phyloP scores from a whole-genome alignment of 768 basidiomycete species.

The Collybia sordida region DNA sequence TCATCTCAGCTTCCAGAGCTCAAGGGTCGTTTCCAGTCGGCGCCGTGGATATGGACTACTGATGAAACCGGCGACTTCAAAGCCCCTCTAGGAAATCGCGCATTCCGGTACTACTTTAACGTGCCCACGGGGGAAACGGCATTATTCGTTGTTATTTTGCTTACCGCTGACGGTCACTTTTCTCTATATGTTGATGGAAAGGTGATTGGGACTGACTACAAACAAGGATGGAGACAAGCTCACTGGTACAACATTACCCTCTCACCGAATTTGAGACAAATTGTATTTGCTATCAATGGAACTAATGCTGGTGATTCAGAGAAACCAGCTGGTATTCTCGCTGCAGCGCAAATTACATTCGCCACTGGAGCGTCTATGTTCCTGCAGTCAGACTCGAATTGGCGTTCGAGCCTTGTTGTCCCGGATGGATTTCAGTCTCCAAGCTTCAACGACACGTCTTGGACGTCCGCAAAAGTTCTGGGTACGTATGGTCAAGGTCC shows the following conservation, averaged over 20 bases:
- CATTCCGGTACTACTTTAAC: slow-evolving; percentile 19
- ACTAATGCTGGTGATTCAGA: slow-evolving; percentile 25
- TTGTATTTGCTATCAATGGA: slow-evolving; percentile 27
- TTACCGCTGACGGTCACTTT: too few relatives aligned
- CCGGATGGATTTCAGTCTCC: too few relatives aligned
- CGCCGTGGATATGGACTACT: slow-evolving; percentile 27
- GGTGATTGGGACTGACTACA: slow-evolving; percentile 18
- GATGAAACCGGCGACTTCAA: slow-evolving; percentile 15
- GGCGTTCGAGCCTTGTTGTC: too few relatives aligned
- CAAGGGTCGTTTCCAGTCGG: slow-evolving; percentile 14
- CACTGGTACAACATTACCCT: slow-evolving; percentile 20
- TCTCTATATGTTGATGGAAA: slow-evolving; percentile 17
- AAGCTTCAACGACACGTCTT: too few relatives aligned
- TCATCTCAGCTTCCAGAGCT: slow-evolving; percentile 10
- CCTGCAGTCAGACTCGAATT: too few relatives aligned
- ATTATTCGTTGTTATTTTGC: not conserved
- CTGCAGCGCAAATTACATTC: slow-evolving; percentile 22
- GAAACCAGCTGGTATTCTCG: slow-evolving; percentile 29
- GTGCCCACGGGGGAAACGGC: not conserved
- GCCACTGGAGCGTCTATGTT: slow-evolving; percentile 19
- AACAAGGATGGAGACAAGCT: slow-evolving; percentile 20
- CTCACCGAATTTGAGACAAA: slow-evolving; percentile 10
- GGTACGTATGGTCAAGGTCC: too few relatives aligned
- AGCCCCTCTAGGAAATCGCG: slow-evolving; percentile 17
- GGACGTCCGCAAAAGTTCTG: too few relatives aligned